These are phyloP conservation scores for Penicillium sumatraense DNA, from an alignment of 2,329 filamentous ascomycete species.

Conservation along the genomic window DNA sequence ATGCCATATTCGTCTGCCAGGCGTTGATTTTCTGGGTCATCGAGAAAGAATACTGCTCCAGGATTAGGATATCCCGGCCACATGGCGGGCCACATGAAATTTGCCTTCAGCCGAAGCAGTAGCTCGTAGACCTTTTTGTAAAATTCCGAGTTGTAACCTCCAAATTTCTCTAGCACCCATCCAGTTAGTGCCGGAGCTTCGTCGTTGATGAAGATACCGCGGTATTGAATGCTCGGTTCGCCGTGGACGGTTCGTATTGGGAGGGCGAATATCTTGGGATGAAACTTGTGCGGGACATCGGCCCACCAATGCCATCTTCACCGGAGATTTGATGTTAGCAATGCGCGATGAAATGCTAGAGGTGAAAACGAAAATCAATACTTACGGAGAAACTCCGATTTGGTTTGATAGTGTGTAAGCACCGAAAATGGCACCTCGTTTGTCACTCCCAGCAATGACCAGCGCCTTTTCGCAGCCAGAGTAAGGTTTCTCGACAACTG, in stretches of 20 bases:
- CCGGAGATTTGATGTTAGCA: neutral
- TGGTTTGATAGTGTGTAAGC: conserved; percentile 74
- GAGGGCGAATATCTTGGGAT: conserved; percentile 60
- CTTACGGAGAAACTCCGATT: conserved; percentile 68
- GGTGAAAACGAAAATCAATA: neutral
- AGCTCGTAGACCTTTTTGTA: conserved; percentile 74
- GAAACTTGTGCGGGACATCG: conserved; percentile 60
- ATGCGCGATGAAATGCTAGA: neutral
- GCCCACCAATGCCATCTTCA: conserved; percentile 68
- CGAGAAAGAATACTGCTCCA: conserved; percentile 71
- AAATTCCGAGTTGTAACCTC: conserved; percentile 63
- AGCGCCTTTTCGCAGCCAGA: conserved; percentile 62
- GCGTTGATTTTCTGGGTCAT: conserved; percentile 70
- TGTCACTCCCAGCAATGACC: conserved; percentile 71
- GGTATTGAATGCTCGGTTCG: conserved; percentile 68
- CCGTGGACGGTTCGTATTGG: conserved; percentile 60
- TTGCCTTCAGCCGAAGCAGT: conserved; percentile 69
- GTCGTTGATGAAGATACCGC: conserved; percentile 73
- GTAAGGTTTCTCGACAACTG: conserved; percentile 62
- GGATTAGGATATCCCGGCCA: conserved; percentile 54
- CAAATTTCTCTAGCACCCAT: conserved; percentile 61
- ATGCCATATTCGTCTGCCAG: conserved; percentile 75
- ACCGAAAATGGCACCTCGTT: conserved; percentile 70
- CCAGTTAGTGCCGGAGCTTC: conserved; percentile 70
- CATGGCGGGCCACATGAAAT: conserved; percentile 75